Conservation (phyloP, 2,329 filamentous ascomycete species). For the Geoglossum cookeanum region DNA sequence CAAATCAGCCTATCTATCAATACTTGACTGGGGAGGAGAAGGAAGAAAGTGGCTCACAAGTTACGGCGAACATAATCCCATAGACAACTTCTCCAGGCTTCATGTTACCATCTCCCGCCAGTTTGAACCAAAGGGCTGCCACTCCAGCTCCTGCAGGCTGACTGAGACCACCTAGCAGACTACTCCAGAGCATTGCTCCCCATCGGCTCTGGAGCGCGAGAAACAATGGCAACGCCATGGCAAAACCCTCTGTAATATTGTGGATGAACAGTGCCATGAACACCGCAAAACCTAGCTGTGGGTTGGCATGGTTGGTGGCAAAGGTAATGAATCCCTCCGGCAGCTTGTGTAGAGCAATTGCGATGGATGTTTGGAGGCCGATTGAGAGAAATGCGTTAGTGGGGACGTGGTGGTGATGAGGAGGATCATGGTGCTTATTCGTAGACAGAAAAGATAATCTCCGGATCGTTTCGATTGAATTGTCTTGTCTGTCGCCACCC, state of each 20-base stretch:
- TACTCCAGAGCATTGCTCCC: constrained; percentile 70
- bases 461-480: not conserved
- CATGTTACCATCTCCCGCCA: constrained; percentile 34
- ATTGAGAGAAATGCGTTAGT: constrained; percentile 87
- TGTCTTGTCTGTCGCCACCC: not conserved
- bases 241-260: constrained; percentile 95
- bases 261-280: constrained; percentile 95
- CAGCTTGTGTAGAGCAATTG: constrained; percentile 90
- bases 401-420: constrained; percentile 86
- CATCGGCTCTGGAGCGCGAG: constrained; percentile 66
- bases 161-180: constrained; percentile 64
- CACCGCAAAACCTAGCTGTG: constrained; percentile 69
- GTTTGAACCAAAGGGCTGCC: constrained; percentile 69
- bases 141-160: constrained; percentile 74
- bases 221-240: constrained; percentile 80
- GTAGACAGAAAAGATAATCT: not conserved
- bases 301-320: constrained; percentile 91
- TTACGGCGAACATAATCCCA: constrained; percentile 69
- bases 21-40: not conserved
- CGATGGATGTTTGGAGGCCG: constrained; percentile 86
- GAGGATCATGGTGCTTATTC: constrained; percentile 13
- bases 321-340: constrained; percentile 81
- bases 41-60: constrained; percentile 18
- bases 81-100: constrained; percentile 41
- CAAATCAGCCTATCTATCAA: not conserved